A percentile compares a stretch with the other conserved stretches of the same genome.
Evolutionary conservation across 306 rosid species (phyloP).

Genomic region (Citrullus amarus): DNA sequence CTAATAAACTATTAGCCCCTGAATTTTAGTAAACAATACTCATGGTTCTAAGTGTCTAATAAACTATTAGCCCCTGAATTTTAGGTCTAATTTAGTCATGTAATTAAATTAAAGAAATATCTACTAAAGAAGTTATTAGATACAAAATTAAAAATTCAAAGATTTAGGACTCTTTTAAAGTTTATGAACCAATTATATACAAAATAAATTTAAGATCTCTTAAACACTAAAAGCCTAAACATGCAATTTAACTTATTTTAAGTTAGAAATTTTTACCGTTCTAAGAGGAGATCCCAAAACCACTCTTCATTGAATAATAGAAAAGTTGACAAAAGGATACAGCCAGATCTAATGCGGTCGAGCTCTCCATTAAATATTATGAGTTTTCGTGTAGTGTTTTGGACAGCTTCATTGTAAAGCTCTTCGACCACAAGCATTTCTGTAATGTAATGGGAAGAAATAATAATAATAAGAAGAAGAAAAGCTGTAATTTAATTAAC

Average conservation of each 20-base stretch:
- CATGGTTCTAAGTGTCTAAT: too few relatives aligned
- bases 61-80: neutral
- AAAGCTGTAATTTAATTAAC: neutral
- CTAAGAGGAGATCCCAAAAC: neutral
- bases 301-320: neutral
- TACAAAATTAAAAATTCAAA: too few relatives aligned
- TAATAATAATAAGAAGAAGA: neutral
- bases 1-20: neutral
- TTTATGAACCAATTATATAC: neutral
- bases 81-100: neutral
- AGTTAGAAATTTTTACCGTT: neutral
- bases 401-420: slow-evolving; percentile 81
- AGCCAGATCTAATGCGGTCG: slow-evolving; percentile 93
- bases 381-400: slow-evolving; percentile 61
- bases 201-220: too few relatives aligned
- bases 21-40: too few relatives aligned
- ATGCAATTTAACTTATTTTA: too few relatives aligned
- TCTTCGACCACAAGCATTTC: slow-evolving; percentile 97
- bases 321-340: slow-evolving; percentile 53
- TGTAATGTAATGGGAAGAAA: slow-evolving; percentile 16
- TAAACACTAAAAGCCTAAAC: too few relatives aligned
- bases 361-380: slow-evolving; percentile 91
- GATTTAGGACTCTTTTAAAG: too few relatives aligned
- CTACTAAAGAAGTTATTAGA: too few relatives aligned
- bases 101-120: too few relatives aligned